Evolutionary conservation across 1,139 yeast species (phyloP).

Genomic region (Zygoascus hellenicus): DNA sequence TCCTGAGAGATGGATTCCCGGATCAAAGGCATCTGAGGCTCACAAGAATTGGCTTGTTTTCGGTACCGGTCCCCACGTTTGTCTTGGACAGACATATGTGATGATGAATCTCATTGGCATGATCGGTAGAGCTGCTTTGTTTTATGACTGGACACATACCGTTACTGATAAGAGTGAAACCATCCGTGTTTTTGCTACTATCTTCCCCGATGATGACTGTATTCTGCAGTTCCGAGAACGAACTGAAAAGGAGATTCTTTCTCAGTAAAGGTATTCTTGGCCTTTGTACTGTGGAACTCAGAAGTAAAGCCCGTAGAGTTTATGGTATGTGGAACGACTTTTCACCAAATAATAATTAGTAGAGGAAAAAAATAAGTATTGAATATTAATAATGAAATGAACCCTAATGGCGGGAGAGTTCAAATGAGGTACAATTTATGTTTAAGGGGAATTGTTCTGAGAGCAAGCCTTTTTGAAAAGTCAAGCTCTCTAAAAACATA

Average conservation of each 20-base stretch:
- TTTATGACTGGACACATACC: conserved; percentile 73
- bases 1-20: conserved; percentile 90
- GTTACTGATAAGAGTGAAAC: conserved; percentile 81
- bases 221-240: conserved; percentile 59
- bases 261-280: conserved; percentile 2
- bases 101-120: conserved; percentile 82
- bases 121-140: conserved; percentile 82
- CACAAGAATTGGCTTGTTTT: conserved; percentile 93
- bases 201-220: conserved; percentile 95
- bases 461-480: too few species aligned
- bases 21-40: conserved; percentile 51
- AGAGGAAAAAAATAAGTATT: too few species aligned
- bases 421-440: too few species aligned
- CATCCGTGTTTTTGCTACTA: conserved; percentile 93
- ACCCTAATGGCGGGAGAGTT: too few species aligned
- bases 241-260: conserved; percentile 15
- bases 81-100: conserved; percentile 92
- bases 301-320: neutral
- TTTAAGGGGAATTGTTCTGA: too few species aligned
- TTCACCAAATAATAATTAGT: too few species aligned
- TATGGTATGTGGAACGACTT: neutral
- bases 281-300: neutral
- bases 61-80: conserved; percentile 95
- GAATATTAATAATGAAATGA: too few species aligned
- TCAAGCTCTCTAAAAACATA: too few species aligned